phyloP scores from a whole-genome alignment of 2,329 filamentous ascomycete genomes.

The Mollisiaceae sp. region DNA sequence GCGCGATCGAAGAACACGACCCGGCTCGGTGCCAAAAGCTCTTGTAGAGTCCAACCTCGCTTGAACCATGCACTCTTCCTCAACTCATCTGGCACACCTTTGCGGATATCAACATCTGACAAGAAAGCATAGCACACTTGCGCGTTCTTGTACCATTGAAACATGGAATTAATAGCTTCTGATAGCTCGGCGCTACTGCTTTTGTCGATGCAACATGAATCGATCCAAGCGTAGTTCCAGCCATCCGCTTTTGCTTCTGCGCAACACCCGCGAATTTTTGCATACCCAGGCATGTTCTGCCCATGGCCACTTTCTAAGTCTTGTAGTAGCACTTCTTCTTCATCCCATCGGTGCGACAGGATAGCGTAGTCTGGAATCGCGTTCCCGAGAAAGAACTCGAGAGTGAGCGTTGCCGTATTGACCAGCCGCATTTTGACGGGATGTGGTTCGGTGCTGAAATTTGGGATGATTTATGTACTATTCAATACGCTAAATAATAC shows the following conservation, averaged over 20 bases:
- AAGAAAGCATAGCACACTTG: conserved; percentile 29
- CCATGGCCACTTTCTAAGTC: conserved; percentile 16
- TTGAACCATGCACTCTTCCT: conserved; percentile 10
- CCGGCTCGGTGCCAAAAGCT: conserved; percentile 4
- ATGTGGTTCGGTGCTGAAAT: neutral
- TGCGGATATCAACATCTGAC: conserved; percentile 10
- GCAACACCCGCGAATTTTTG: conserved; percentile 20
- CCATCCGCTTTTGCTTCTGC: conserved; percentile 11
- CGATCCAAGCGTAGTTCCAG: conserved; percentile 26
- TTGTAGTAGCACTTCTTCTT: conserved; percentile 23
- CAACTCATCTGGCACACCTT: neutral
- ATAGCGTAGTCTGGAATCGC: conserved; percentile 30
- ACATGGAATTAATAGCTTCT: conserved; percentile 33
- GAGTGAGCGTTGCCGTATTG: conserved; percentile 2
- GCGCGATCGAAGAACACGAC: conserved; percentile 7
- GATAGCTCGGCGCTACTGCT: conserved; percentile 28
- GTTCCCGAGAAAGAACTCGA: conserved; percentile 13
- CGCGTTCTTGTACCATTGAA: conserved; percentile 24
- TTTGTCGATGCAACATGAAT: conserved; percentile 34
- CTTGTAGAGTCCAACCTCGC: conserved; percentile 15
- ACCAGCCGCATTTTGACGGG: conserved; percentile 9
- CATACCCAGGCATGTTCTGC: conserved; percentile 3
- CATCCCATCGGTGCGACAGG: conserved; percentile 26
- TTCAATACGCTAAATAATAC: neutral
- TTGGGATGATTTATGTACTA: neutral